Base-by-base conservation (phyloP, 2,329 filamentous ascomycete genomes). In the Septoria linicola region DNA sequence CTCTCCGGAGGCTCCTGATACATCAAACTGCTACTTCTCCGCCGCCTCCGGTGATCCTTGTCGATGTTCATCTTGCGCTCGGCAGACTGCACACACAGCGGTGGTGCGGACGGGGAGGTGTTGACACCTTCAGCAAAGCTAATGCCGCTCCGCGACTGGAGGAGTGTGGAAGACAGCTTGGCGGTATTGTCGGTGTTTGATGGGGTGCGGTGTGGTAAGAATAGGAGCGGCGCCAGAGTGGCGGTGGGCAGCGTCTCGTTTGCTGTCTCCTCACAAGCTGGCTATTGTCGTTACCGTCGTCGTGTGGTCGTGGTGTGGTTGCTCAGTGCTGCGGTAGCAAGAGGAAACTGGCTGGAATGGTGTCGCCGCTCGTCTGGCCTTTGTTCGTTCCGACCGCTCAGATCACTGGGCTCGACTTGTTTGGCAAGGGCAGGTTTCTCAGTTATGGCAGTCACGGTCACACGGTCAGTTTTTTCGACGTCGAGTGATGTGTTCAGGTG, bases 1-100 rank as follows among this genome's bases (percentile, higher is more conserved):
- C 92, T 95, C 79, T 99, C 93, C 55, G 87, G 85, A 49, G 93
- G 93, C 73, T 99, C 93, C 69, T 95, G 91, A 74, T 97, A 97
- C 74, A 99, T 90, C 75, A 99, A 85, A 76, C 92, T 97, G 78
- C 92, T 96, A 73, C 93, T 97, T 75, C 93, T 85, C 78, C 93
- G 86, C 80, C 92, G 84, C 73, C 92, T 82, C 41, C 56, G 53
- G 21, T 59, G 63, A 25, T 65, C 63, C 59, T 72, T 77, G 70
- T 86, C 83, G 35, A 36, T 42, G 36, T 53, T 79, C 76, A 79
- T 82, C 56, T 66, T 69, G 49, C 55, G 60, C 50, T 68, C 65
- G 49, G 66, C 62, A 32, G 63, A 65, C 44, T 66, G 66, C 25
- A 69, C 64, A 25, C 59, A 59, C 20, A 59, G 56, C 20, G 59